Conservation (phyloP, 2,329 filamentous ascomycete genomes). For the Onygenales sp. region DNA sequence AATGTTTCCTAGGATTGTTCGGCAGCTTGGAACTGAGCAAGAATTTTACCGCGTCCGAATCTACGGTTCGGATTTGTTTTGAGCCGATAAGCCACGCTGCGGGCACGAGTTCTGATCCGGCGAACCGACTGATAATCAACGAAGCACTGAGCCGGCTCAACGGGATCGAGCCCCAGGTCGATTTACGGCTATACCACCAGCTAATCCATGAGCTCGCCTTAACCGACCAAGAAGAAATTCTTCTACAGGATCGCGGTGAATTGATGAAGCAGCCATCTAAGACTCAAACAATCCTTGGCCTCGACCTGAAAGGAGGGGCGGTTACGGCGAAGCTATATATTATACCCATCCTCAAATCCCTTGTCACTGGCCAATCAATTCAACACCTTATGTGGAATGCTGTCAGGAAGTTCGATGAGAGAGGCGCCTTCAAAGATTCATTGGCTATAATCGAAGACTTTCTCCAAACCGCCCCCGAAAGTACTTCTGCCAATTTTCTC, state of each 20-base stretch:
- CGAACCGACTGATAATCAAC: conserved; percentile 2
- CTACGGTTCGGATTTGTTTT: conserved; percentile 6
- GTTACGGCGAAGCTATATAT: conserved; percentile 13
- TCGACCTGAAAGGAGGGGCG: conserved; percentile 11
- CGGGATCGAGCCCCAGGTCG: background rate
- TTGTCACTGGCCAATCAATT: conserved; percentile 5
- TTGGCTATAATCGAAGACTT: conserved; percentile 1
- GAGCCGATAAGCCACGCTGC: conserved; percentile 3
- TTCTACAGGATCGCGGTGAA: background rate
- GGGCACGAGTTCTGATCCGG: conserved; percentile 5
- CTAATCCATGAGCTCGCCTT: background rate
- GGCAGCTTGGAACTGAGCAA: conserved; percentile 9
- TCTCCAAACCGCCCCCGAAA: conserved; percentile 2
- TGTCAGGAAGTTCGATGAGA: conserved; percentile 1
- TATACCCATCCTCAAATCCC: conserved; percentile 12
- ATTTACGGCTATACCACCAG: conserved; percentile 4
- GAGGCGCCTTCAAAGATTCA: background rate
- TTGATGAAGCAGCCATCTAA: conserved; percentile 5
- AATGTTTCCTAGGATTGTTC: conserved; percentile 3
- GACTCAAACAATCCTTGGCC: conserved; percentile 12
- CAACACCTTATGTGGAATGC: conserved; percentile 3
- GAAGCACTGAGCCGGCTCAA: conserved; percentile 3
- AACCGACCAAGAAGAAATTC: conserved; percentile 3
- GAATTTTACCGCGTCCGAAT: conserved; percentile 5
- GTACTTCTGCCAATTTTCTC: conserved; percentile 4